Evolutionary conservation across 306 rosid species (phyloP), one percentile per base, ranked within the genome.

Genomic region (Vigna hirtella): DNA sequence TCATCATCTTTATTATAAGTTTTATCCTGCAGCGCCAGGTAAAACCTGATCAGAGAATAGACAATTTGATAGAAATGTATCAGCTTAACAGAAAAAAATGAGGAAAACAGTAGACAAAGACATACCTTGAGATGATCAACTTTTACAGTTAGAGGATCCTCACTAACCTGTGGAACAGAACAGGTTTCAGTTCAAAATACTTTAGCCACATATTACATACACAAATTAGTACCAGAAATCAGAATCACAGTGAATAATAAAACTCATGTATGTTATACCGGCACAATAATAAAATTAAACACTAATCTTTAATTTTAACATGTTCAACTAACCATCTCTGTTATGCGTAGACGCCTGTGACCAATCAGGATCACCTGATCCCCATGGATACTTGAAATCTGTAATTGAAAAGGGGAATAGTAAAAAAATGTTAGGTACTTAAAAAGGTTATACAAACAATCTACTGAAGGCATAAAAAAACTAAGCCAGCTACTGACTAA

Each of bases 91-190:
- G 47, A 79, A 53, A 80, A 28, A 65, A 65, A 77, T 49, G 50
- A 47, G 45, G 51, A 79, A 42, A 73, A 66, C 58, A 67, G 57
- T 72, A 53, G 7, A 73, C 26, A 56, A 38, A 71, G 72, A 66
- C 90, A 32, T 86, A 76, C 99, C 98, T 96, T 96, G 83, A 93
- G 97, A 88, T 96, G 99, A 85, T 96, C 99, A 63, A 96, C 99
- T 90, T 96, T 91, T 61, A 96, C 99, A n/a, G 99, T 93, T 65
- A 96, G 92, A 1, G 98, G 99, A 22, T 93, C 94, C 91, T 93
- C 97, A 12, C 86, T 89, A 63, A 85, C 97, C 99, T 96, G 89
- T 45, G 70, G 62, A 88, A 40, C 81, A 77, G 74, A 73, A 57
- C 66, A 77, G 66, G 49, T 70, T 63, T 56, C 40, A 51, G 12